These are phyloP conservation scores for Candida saitoana DNA, from an alignment of 805 yeast species.

Conservation along the genomic window DNA sequence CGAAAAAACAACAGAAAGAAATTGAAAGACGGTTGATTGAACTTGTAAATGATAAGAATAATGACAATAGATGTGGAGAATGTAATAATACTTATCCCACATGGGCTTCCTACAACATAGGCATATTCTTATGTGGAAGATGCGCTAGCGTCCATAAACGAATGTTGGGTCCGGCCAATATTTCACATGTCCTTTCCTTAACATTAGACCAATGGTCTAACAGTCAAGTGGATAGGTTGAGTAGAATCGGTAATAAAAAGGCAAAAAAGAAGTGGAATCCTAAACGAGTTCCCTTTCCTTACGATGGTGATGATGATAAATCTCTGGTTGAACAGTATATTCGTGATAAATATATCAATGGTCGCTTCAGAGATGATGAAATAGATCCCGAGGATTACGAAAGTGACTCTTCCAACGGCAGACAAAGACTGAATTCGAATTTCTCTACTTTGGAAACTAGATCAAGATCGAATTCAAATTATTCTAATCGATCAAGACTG, in stretches of 20 bases:
- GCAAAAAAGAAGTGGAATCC: conserved; percentile 67
- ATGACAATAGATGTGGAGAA: conserved; percentile 74
- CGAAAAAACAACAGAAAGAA: conserved; percentile 34
- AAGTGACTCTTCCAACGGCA: conserved; percentile 13
- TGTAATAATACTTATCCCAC: conserved; percentile 69
- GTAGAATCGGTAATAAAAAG: conserved; percentile 57
- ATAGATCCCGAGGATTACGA: conserved; percentile 18
- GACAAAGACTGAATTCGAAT: conserved; percentile 4
- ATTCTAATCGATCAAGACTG: conserved; percentile 17
- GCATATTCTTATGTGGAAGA: conserved; percentile 75
- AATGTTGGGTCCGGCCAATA: conserved; percentile 48
- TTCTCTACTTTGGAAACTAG: conserved; percentile 5
- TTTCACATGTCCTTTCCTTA: conserved; percentile 66
- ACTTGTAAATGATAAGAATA: conserved; percentile 54
- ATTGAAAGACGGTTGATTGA: conserved; percentile 53
- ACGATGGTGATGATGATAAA: conserved; percentile 66
- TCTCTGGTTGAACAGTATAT: conserved; percentile 52
- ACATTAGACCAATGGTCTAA: conserved; percentile 68
- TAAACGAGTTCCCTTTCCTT: conserved; percentile 63
- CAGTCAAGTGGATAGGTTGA: conserved; percentile 46
- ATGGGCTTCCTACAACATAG: conserved; percentile 48
- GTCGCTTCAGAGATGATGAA: conserved; percentile 47
- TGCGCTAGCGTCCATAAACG: conserved; percentile 78
- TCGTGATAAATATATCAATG: conserved; percentile 65
- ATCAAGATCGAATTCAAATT: conserved; percentile 18